A percentile compares a stretch with the other conserved stretches of the same genome.
These are phyloP conservation scores for Ceratonia siliqua DNA, from an alignment of 306 rosid genomes.

Conservation along the genomic window DNA sequence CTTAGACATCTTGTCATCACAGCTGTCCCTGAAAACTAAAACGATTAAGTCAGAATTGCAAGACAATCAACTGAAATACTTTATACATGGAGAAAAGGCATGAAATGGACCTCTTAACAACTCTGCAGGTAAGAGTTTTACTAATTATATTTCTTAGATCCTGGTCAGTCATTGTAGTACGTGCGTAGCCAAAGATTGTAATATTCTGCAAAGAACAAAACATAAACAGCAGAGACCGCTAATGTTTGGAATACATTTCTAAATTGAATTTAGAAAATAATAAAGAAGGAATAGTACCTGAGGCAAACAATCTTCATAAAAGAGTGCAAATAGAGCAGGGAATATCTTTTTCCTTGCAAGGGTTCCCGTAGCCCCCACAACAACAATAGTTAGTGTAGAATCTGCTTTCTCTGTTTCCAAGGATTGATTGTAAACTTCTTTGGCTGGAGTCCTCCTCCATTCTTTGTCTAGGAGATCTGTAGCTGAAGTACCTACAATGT, in stretches of 20 bases:
- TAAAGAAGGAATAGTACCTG: slow-evolving; percentile 35
- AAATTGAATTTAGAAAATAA: not conserved
- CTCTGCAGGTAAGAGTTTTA: slow-evolving; percentile 63
- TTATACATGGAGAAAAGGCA: not conserved
- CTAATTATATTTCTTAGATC: slow-evolving; percentile 57
- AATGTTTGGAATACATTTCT: not conserved
- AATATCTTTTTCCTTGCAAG: slow-evolving; percentile 70
- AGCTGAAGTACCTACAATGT: slow-evolving; percentile 33
- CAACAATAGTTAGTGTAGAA: slow-evolving; percentile 51
- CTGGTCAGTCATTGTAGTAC: slow-evolving; percentile 54
- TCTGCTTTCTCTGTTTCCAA: not conserved
- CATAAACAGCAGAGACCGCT: not conserved
- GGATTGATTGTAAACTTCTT: slow-evolving; percentile 27
- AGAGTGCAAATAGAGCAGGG: slow-evolving; percentile 70
- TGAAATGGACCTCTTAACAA: slow-evolving; percentile 48
- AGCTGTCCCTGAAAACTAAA: slow-evolving; percentile 50
- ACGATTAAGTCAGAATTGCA: not conserved
- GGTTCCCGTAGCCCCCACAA: slow-evolving; percentile 74
- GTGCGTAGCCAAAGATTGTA: slow-evolving; percentile 55
- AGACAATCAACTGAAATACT: not conserved
- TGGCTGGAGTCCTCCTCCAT: slow-evolving; percentile 16
- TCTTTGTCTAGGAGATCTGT: slow-evolving; percentile 41
- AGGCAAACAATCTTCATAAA: slow-evolving; percentile 57
- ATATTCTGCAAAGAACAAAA: slow-evolving; percentile 43
- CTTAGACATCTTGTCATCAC: slow-evolving; percentile 56